Evolutionary conservation across 805 yeast genomes (phyloP), one percentile per base, ranked within the genome.

Genomic region (Starmera dryadoides): DNA sequence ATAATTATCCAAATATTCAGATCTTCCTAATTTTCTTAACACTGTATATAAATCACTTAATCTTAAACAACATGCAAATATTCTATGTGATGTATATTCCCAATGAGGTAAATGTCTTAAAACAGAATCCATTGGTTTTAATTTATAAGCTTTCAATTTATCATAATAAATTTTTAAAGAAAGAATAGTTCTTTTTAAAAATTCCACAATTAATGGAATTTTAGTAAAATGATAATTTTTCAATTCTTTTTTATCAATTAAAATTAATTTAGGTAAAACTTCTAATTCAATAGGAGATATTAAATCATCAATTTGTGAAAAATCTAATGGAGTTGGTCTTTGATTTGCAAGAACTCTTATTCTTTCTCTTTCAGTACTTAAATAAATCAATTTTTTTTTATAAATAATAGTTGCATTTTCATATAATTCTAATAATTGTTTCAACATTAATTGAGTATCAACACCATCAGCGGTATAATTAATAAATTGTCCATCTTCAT

Each of bases 41-140:
- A 66, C 54, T 15, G 64, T 52, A 44, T 69, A 70, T 19, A 69
- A 42, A 36, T 72, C 77, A 38, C 69, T 65, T 25, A 71, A 49
- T 33, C 73, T 55, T 7, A 51, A 39, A 26, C 46, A 44, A 11
- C 42, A 49, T 14, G 73, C 62, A 41, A 74, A 64, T 4, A 74
- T 56, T 41, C 71, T 60, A 46, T 77, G 82, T 31, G 73, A 48
- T 0, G 74, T 53, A 42, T 58, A 63, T n/a, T 58, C 50, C 61
- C 66, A 60, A 36, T 53, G 47, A 4, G 69, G 67, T 2, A 67
- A 35, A 17, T 60, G 55, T 29, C 56, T 56, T 9, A 65, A 34
- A 16, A 40, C 33, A 1, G 42, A 42, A 17, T 54, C 53, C 8
- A 39, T 31, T 0, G 53, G 43, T 25, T 42, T 48, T 15, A 36